Evolutionary conservation across 345 rosid genomes (phyloP).

Genomic region (Pistacia atlantica): DNA sequence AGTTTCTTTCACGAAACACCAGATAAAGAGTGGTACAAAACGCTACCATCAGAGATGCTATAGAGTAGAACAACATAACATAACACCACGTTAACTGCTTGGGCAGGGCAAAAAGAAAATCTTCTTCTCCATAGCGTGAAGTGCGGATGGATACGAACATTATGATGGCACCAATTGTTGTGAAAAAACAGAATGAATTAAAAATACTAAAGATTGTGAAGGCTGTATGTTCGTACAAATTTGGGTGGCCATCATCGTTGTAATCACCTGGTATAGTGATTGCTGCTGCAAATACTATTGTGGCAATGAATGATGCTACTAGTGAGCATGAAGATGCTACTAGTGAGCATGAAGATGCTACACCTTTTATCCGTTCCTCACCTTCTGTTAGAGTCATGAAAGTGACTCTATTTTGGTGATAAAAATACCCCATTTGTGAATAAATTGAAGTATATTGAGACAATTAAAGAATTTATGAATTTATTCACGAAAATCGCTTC

Average conservation of each 20-base stretch:
- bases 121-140: background rate
- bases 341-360: conserved; percentile 16
- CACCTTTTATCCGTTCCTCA: conserved; percentile 40
- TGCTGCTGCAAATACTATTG: conserved; percentile 39
- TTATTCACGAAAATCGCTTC: too few species aligned
- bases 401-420: too few species aligned
- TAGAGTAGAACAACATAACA: conserved; percentile 30
- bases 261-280: conserved; percentile 40
- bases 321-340: conserved; percentile 32
- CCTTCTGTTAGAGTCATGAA: conserved; percentile 25
- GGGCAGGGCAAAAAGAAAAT: conserved; percentile 22
- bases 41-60: conserved; percentile 36
- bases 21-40: conserved; percentile 33
- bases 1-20: background rate
- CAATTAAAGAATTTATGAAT: too few species aligned
- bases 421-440: too few species aligned
- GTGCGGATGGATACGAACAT: background rate
- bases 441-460: too few species aligned
- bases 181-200: conserved; percentile 26
- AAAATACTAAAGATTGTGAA: conserved; percentile 33
- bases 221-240: background rate
- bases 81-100: conserved; percentile 35
- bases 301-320: conserved; percentile 34
- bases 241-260: conserved; percentile 12
- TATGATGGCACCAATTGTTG: conserved; percentile 4